These are phyloP conservation scores for Salmacisia buchloeana DNA, from an alignment of 1,284 basidiomycete genomes.

Conservation along the genomic window DNA sequence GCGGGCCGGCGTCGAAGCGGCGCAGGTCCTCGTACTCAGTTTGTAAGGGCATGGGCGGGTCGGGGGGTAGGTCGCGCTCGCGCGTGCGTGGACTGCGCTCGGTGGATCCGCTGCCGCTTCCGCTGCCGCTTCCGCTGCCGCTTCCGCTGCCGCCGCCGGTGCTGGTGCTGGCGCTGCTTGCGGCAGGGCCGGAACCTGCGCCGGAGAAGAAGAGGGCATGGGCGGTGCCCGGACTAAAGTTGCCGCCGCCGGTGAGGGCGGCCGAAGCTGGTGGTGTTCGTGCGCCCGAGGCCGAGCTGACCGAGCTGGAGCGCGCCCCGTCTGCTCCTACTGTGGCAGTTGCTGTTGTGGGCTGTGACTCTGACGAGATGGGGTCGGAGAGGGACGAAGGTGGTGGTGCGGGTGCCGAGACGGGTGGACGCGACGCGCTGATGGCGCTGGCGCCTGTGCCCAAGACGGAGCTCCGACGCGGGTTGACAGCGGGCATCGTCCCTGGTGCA, in stretches of 20 bases:
- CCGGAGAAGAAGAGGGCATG: background rate
- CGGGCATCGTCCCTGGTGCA: too few species aligned
- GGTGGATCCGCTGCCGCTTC: background rate
- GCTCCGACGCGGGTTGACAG: too few species aligned
- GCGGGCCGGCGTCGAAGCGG: constrained; percentile 34
- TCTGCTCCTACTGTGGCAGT: background rate
- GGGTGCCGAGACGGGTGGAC: too few species aligned
- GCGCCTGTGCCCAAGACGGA: too few species aligned
- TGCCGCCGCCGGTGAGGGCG: background rate
- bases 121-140: too few species aligned
- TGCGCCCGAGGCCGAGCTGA: background rate
- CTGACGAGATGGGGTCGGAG: constrained; percentile 4
- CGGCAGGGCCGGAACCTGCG: background rate
- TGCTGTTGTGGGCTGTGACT: background rate
- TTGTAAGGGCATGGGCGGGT: constrained; percentile 30
- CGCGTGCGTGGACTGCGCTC: background rate
- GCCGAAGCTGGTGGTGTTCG: background rate
- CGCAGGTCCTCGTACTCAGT: constrained; percentile 27
- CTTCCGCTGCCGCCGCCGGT: too few species aligned
- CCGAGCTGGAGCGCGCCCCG: too few species aligned
- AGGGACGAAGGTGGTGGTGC: background rate
- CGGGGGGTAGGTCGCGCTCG: constrained; percentile 10
- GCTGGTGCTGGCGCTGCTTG: background rate
- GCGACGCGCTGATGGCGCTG: too few species aligned
- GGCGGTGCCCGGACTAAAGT: too few species aligned